Base-by-base conservation (phyloP, 2,329 filamentous ascomycete species). In the Colletotrichum karsti region DNA sequence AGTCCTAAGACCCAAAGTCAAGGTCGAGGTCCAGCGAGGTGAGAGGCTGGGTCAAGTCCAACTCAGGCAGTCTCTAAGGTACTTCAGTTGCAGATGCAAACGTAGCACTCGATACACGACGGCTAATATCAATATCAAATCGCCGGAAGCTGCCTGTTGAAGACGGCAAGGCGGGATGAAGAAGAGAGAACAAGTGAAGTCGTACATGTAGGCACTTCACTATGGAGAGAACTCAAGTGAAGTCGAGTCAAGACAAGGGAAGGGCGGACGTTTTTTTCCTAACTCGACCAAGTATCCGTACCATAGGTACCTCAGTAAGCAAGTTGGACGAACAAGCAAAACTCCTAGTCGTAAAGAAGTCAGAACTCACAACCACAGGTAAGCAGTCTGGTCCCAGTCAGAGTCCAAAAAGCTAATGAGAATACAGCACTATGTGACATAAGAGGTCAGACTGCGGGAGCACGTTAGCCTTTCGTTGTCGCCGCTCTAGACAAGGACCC, bases 401-500 rank as follows among this genome's bases (percentile, higher is more conserved):
- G n/a, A 33, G 18, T 42, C 46, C 46, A 50, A 50, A 24, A 30
- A 50, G n/a, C n/a, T n/a, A n/a, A 50, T 35, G 22, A 44, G n/a
- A 24, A 61, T 46, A 18, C 42, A 22, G 46, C n/a, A n/a, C n/a
- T n/a, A n/a, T n/a, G n/a, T n/a, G n/a, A n/a, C n/a, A n/a, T n/a
- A n/a, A n/a, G n/a, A n/a, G n/a, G n/a, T n/a, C n/a, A n/a, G n/a
- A n/a, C n/a, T n/a, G n/a, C n/a, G n/a, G 28, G 58, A 62, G 60
- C 60, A 20, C 39, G 46, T 68, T 65, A 68, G 65, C 65, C 60
- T 66, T 67, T 69, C 30, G 24, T 62, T 54, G 63, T 51, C 42
- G 66, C 66, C 46, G 55, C 54, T 58, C 53, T 55, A 35, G 65
- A 68, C 66, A 69, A 69, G 73, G 77, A 80, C 75, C 79, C 79